Base-by-base conservation (phyloP, 2,329 filamentous ascomycete species). In the Exophiala alcalophila region DNA sequence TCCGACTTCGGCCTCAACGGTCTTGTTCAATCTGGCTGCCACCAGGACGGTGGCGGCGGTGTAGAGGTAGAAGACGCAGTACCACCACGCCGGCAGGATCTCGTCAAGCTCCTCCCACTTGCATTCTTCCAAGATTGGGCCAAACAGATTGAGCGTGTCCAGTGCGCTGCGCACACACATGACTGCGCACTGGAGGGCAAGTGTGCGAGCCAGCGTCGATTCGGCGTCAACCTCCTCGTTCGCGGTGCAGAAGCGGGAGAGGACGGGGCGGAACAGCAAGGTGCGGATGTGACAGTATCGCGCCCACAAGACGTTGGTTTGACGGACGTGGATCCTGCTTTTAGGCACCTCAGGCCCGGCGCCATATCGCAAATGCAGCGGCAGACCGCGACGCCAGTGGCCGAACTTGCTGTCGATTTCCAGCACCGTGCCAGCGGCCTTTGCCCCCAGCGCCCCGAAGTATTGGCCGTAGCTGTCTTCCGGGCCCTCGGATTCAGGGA, bases 31-130 rank as follows among this genome's bases (percentile, higher is more conserved):
- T 5, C 59, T 55, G 2, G 57, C 57, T 4, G 61, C 62, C 5
- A 64, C 59, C 1, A 65, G 42, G 6, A 65, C 60, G 1, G 60
- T 64, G 2, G 62, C 61, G 2, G 63, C 60, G 1, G 60, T 62
- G 44, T 65, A 64, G 5, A 64, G 53, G 24, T 65, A 65, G 2
- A 65, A 55, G 15, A 64, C 61, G 3, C 63, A 61, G 33, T 64
- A 65, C 62, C 63, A 65, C 62, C 62, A 65, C 1, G 61, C 61
- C 5, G 62, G 62, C 25, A 64, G 51, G 0, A 61, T 56, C 0
- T 63, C 63, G n/a, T 49, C 46, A 9, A 49, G 31, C 4, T 41
- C 20, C 8, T 44, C 41, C 12, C 41, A 4, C 2, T 23, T 25
- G n/a, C 21, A 31, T 7, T 40, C 46, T 9, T 35, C 31, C 12